A percentile compares a stretch with the other conserved stretches of the same genome.
phyloP scores from a whole-genome alignment of 1,284 basidiomycete genomes.

The Pholiota adiposa region DNA sequence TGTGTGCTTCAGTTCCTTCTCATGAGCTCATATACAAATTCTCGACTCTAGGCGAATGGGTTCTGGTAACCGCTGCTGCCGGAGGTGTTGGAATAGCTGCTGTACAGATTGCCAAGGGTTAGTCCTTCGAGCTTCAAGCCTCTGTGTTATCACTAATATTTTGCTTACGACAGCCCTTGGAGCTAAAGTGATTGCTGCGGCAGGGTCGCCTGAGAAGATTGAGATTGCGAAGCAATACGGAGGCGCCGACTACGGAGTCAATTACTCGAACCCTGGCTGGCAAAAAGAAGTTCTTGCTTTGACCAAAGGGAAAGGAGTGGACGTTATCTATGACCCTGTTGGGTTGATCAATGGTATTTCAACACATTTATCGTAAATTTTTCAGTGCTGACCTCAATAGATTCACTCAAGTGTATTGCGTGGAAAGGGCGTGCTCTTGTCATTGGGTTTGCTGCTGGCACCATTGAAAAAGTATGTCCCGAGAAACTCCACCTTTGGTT shows the following conservation, averaged over 20 bases:
- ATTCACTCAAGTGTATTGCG: conserved; percentile 88
- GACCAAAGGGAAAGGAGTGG: conserved; percentile 82
- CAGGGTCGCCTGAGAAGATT: conserved; percentile 70
- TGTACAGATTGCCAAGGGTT: conserved; percentile 88
- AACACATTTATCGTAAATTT: neutral
- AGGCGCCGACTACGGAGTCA: conserved; percentile 71
- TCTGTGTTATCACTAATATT: neutral
- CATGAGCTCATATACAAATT: neutral
- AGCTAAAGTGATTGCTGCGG: conserved; percentile 81
- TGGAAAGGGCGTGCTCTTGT: conserved; percentile 94
- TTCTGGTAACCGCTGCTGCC: conserved; percentile 88
- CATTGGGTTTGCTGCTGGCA: conserved; percentile 89
- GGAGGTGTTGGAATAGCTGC: conserved; percentile 94
- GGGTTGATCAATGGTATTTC: conserved; percentile 70
- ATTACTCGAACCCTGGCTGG: conserved; percentile 74
- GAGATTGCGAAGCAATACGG: conserved; percentile 70
- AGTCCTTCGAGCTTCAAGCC: conserved; percentile 4
- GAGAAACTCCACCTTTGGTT: no score
- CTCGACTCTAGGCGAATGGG: conserved; percentile 73
- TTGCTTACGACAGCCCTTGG: conserved; percentile 57
- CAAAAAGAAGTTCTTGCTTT: conserved; percentile 76
- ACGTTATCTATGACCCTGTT: conserved; percentile 92
- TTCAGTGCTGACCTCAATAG: conserved; percentile 45
- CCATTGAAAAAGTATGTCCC: conserved; percentile 82
- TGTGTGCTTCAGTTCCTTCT: neutral